A percentile compares a stretch with the other conserved stretches of the same genome.
Conservation (phyloP, 192 early-diverging fungal genomes). For the Backusella westeae region DNA sequence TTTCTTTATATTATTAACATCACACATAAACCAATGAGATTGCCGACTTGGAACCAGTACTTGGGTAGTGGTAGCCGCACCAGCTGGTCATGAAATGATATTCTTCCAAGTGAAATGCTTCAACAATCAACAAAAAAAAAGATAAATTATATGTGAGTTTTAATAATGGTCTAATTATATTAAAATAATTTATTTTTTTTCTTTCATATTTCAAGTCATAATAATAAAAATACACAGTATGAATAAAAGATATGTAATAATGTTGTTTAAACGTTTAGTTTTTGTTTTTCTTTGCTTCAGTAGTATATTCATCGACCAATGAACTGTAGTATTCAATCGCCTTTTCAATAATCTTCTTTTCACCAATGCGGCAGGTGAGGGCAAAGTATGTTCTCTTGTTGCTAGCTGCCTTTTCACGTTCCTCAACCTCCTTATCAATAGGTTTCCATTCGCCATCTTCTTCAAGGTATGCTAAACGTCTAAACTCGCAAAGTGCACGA, state of each 20-base stretch:
- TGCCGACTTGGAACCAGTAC: too few relatives aligned
- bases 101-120: too few relatives aligned
- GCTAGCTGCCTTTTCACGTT: conserved; percentile 18
- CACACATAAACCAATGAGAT: too few relatives aligned
- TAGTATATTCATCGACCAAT: conserved; percentile 8
- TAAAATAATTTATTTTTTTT: not conserved
- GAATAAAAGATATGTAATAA: not conserved
- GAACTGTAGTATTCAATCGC: conserved; percentile 21
- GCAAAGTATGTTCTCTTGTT: conserved; percentile 25
- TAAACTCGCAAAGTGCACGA: conserved; percentile 12
- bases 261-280: not conserved
- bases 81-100: too few relatives aligned
- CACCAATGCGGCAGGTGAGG: conserved; percentile 32
- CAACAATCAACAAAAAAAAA: not conserved
- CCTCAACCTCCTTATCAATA: conserved; percentile 7
- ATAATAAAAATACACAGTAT: not conserved
- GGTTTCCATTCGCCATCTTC: conserved; percentile 9
- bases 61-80: too few relatives aligned
- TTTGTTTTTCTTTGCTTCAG: conserved; percentile 7
- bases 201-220: not conserved
- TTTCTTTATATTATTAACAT: too few relatives aligned
- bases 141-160: not conserved
- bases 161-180: not conserved
- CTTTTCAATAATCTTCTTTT: conserved; percentile 32
- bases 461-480: conserved; percentile 16